Percentiles rank a stretch among this genome's conserved stretches.
Evolutionary conservation across 768 basidiomycete species (phyloP).

Genomic region (Cystofilobasidium bisporidii): DNA sequence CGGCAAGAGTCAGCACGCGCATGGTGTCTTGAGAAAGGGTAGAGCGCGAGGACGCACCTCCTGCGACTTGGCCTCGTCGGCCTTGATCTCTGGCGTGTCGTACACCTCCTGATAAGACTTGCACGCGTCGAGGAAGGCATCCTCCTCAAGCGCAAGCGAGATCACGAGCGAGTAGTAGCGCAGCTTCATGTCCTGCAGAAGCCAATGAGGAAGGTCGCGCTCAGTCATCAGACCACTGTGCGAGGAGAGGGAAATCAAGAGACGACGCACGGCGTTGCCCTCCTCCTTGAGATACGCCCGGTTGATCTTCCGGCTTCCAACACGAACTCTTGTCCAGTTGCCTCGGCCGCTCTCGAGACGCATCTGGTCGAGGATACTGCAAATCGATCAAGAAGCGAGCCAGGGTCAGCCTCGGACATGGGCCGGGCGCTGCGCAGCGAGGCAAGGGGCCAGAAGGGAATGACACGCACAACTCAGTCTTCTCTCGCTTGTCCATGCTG

Average conservation of each 20-base stretch:
- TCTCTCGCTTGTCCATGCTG: slow-evolving; percentile 93
- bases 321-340: slow-evolving; percentile 87
- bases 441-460: background rate
- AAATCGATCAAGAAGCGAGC: too few species aligned
- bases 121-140: slow-evolving; percentile 81
- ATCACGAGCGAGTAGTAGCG: slow-evolving; percentile 97
- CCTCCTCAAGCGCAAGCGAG: slow-evolving; percentile 75
- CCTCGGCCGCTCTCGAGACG: slow-evolving; percentile 48
- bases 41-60: slow-evolving; percentile 33
- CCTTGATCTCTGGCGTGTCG: slow-evolving; percentile 91
- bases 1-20: background rate
- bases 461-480: slow-evolving; percentile 67
- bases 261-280: slow-evolving; percentile 64
- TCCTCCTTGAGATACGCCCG: slow-evolving; percentile 81
- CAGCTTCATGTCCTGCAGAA: slow-evolving; percentile 77
- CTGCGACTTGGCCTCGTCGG: slow-evolving; percentile 49
- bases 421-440: too few species aligned
- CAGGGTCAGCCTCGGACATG: too few species aligned
- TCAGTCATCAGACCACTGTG: background rate
- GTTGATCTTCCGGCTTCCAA: slow-evolving; percentile 88
- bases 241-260: background rate
- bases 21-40: background rate
- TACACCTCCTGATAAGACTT: slow-evolving; percentile 94
- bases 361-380: slow-evolving; percentile 85
- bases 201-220: slow-evolving; percentile 4